Base-by-base conservation (phyloP, 2,329 filamentous ascomycete genomes). In the Amphichorda felina region DNA sequence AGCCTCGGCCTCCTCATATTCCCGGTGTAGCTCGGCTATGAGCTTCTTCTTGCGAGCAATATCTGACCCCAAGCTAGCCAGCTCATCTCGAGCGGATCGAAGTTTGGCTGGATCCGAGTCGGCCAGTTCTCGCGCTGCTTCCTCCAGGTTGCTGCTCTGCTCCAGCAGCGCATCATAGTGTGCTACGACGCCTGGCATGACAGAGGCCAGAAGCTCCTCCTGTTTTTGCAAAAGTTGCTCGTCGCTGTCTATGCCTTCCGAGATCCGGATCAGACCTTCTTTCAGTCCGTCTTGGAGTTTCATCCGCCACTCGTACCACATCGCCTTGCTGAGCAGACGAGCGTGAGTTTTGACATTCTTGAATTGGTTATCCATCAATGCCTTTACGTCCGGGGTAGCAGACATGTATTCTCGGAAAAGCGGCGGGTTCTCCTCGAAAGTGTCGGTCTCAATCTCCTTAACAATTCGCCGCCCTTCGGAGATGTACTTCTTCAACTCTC, bases 261-360 rank as follows among this genome's bases (percentile, higher is more conserved):
- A 67, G 38, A 88, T 91, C 41, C 73, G 77, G 37, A 82, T 57
- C 3, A 96, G 71, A 4, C 84, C 88, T 46, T 86, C 79, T 51
- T 82, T 87, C 26, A 98, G 69, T 14, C 85, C 82, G 43, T 79
- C 61, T 38, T 87, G 78, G 17, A 96, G 70, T 49, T 91, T 89
- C 69, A 84, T 89, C 28, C 91, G 80, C 91, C 91, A 98, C 50
- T 89, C 82, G 54, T 98, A 98, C 91, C 91, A 98, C 66, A 91
- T 88, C 38, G 85, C 86, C 54, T 95, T 95, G 61, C 89, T 95
- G 35, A 88, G 66, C 11, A 95, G 69, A 18, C 91, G 75, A 13
- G 89, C 86, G 54, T 94, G 83, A 0, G 86, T 88, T 64, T 95
- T 96, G 57, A 94, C 82, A 50, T 96, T 95, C 57, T 94, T 91